Conservation (phyloP, 2,329 filamentous ascomycete species). For the Aspergillus aculeatus region DNA sequence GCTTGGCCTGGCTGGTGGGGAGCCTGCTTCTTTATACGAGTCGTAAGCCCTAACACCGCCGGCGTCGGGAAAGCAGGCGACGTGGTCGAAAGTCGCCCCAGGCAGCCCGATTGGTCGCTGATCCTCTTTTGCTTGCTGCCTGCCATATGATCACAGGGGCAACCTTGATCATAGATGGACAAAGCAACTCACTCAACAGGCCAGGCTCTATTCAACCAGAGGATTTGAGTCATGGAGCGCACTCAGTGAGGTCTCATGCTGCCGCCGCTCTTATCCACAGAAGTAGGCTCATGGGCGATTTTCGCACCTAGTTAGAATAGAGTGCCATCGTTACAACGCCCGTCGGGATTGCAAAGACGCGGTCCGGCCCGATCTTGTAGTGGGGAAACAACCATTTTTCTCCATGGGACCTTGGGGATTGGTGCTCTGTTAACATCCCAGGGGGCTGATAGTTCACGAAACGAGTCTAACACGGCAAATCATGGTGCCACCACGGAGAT, state of each 20-base stretch:
- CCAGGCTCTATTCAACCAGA: constrained; percentile 6
- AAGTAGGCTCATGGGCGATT: not conserved
- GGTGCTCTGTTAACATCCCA: not conserved
- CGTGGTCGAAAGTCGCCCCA: constrained; percentile 13
- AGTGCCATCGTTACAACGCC: constrained; percentile 3
- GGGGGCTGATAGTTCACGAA: not conserved
- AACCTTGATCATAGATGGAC: constrained; percentile 5
- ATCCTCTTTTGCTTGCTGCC: constrained; percentile 9
- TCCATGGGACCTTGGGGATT: not conserved
- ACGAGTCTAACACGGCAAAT: not conserved
- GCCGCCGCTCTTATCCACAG: constrained; percentile 1
- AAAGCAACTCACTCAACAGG: constrained; percentile 12
- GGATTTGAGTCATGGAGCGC: not conserved
- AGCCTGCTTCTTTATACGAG: constrained; percentile 15
- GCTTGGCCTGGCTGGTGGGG: constrained; percentile 8
- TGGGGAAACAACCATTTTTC: not conserved
- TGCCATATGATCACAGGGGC: constrained; percentile 12
- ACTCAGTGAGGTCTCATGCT: not conserved
- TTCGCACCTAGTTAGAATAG: not conserved
- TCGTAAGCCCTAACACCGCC: not conserved
- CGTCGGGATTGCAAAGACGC: not conserved
- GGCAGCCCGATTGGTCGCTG: constrained; percentile 14
- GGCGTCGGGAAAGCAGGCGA: constrained; percentile 8
- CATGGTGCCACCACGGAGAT: not conserved
- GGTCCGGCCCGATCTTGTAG: not conserved